These are phyloP conservation scores for Lumnitzera littorea DNA, from an alignment of 345 rosid species.

Conservation along the genomic window DNA sequence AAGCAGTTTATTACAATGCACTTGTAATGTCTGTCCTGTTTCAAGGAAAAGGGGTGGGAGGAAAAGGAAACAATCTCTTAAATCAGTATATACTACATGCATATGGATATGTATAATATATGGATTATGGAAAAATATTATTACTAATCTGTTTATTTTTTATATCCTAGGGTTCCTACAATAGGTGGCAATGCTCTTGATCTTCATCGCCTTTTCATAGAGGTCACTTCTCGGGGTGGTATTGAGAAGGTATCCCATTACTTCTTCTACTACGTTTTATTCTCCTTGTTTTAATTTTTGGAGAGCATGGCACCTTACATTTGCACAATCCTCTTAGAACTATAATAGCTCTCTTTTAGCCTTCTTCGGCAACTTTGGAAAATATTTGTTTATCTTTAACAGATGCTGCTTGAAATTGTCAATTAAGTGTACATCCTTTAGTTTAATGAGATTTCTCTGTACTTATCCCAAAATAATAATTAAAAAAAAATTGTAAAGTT, in stretches of 20 bases:
- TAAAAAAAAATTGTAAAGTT: too few relatives aligned
- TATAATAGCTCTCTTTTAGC: too few relatives aligned
- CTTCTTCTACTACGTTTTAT: background rate
- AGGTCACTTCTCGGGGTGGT: conserved; percentile 92
- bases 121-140: conserved; percentile 4
- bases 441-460: too few relatives aligned
- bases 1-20: too few relatives aligned
- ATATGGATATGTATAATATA: background rate
- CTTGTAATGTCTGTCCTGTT: too few relatives aligned
- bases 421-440: too few relatives aligned
- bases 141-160: background rate
- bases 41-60: too few relatives aligned
- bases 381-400: too few relatives aligned
- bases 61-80: background rate
- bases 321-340: too few relatives aligned
- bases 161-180: conserved; percentile 52
- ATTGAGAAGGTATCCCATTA: conserved; percentile 44
- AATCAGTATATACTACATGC: background rate
- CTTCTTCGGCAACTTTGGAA: too few relatives aligned
- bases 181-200: conserved; percentile 78
- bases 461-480: too few relatives aligned
- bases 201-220: conserved; percentile 72
- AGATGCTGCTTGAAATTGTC: too few relatives aligned
- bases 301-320: background rate
- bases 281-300: background rate